A percentile compares a stretch with the other conserved stretches of the same genome.
Conservation (phyloP, 1,139 yeast genomes). For the Pneumocystis murina region DNA sequence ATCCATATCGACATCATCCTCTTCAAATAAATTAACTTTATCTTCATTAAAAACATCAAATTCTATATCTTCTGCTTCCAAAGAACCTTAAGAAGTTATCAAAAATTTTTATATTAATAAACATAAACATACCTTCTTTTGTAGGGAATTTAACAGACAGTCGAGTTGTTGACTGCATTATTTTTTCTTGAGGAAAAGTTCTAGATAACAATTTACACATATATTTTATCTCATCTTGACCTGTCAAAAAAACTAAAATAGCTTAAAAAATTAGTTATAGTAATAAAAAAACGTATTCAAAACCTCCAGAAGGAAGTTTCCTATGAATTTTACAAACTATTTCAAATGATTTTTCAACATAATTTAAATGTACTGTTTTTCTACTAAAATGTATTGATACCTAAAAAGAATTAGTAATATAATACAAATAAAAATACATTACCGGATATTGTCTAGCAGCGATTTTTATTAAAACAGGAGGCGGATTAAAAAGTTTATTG, state of each 20-base stretch:
- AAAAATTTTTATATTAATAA: neutral
- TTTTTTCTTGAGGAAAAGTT: conserved; percentile 32
- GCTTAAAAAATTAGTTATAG: neutral
- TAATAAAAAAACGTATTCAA: neutral
- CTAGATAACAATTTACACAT: conserved; percentile 54
- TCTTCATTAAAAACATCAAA: conserved; percentile 42
- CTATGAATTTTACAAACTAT: conserved; percentile 80
- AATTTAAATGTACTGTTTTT: conserved; percentile 51
- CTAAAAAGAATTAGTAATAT: neutral
- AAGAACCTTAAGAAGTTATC: conserved; percentile 15
- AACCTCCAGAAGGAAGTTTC: conserved; percentile 79
- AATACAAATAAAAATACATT: neutral
- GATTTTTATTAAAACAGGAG: conserved; percentile 86
- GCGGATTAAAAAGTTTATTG: conserved; percentile 43
- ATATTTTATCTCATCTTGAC: conserved; percentile 76
- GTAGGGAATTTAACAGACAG: neutral
- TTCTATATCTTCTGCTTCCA: conserved; percentile 79
- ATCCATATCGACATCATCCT: conserved; percentile 35
- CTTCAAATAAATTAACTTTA: conserved; percentile 26
- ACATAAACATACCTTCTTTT: conserved; percentile 30
- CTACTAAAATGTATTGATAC: conserved; percentile 70
- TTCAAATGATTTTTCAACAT: conserved; percentile 71
- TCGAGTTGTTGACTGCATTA: neutral
- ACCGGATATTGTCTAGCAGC: conserved; percentile 94
- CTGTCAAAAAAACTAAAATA: conserved; percentile 78